Percentiles rank a stretch among this genome's conserved stretches.
Conservation (phyloP, 352 stramenopile species). For the Phytopythium helicoides region DNA sequence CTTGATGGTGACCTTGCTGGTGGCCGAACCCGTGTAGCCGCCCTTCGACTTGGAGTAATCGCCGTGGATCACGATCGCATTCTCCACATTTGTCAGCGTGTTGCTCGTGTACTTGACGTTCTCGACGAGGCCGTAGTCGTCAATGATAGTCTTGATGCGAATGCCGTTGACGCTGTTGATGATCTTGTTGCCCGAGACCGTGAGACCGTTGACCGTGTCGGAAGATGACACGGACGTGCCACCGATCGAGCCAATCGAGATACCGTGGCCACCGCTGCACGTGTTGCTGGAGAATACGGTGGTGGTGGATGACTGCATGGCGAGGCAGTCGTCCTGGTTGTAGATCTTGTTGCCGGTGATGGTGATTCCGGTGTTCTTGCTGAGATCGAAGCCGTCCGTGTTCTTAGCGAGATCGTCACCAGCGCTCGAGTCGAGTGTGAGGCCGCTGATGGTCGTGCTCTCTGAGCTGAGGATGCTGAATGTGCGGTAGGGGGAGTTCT, state of each 20-base stretch:
- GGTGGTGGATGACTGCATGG: slow-evolving; percentile 26
- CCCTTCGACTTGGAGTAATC: slow-evolving; percentile 30
- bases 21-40: slow-evolving; percentile 25
- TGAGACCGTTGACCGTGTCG: slow-evolving; percentile 19
- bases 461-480: slow-evolving; percentile 32
- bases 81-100: slow-evolving; percentile 9
- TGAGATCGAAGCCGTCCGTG: slow-evolving; percentile 24
- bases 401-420: slow-evolving; percentile 14
- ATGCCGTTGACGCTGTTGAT: slow-evolving; percentile 23
- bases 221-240: slow-evolving; percentile 13
- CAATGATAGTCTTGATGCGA: slow-evolving; percentile 22
- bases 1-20: slow-evolving; percentile 22
- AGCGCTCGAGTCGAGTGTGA: slow-evolving; percentile 20
- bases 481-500: slow-evolving; percentile 40
- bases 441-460: slow-evolving; percentile 15
- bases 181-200: slow-evolving; percentile 27
- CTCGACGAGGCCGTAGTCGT: slow-evolving; percentile 13
- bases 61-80: slow-evolving; percentile 27
- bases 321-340: slow-evolving; percentile 26
- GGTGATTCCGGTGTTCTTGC: slow-evolving; percentile 19
- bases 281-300: slow-evolving; percentile 23
- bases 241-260: slow-evolving; percentile 23
- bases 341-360: slow-evolving; percentile 26
- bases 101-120: slow-evolving; percentile 19
- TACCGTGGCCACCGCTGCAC: slow-evolving; percentile 16